Percentiles rank a stretch among this genome's conserved stretches.
These are phyloP conservation scores for Tephrocybe sp. DNA, from an alignment of 768 basidiomycete species.

Conservation along the genomic window DNA sequence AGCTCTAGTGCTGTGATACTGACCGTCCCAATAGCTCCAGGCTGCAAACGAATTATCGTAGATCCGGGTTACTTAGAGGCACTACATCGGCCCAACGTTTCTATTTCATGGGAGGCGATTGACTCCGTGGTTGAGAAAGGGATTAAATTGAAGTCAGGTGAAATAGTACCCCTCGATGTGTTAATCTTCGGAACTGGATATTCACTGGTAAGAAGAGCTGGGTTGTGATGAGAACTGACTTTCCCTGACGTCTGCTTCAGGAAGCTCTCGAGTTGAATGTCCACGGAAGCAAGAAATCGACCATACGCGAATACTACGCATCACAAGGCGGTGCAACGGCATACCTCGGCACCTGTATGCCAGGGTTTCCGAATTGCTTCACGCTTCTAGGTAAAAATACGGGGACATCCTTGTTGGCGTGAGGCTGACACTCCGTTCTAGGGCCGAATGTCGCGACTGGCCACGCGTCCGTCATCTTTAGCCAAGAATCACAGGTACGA, in stretches of 20 bases:
- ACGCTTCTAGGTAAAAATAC: slow-evolving; percentile 41
- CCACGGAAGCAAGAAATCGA: slow-evolving; percentile 41
- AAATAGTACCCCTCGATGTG: slow-evolving; percentile 52
- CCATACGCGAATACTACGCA: slow-evolving; percentile 45
- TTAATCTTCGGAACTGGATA: slow-evolving; percentile 61
- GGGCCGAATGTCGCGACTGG: slow-evolving; percentile 60
- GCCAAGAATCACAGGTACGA: slow-evolving; percentile 54
- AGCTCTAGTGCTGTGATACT: slow-evolving; percentile 1
- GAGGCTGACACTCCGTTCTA: slow-evolving; percentile 14
- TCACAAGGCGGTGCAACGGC: slow-evolving; percentile 50
- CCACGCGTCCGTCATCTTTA: slow-evolving; percentile 58
- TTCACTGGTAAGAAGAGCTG: slow-evolving; percentile 30
- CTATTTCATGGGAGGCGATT: slow-evolving; percentile 47
- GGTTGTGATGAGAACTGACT: not conserved
- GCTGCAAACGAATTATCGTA: slow-evolving; percentile 64
- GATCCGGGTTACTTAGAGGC: slow-evolving; percentile 60
- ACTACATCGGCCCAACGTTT: slow-evolving; percentile 53
- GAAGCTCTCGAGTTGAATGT: slow-evolving; percentile 35
- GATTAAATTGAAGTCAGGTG: slow-evolving; percentile 47
- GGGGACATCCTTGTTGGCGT: not conserved
- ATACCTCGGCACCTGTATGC: slow-evolving; percentile 53
- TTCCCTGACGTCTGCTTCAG: slow-evolving; percentile 22
- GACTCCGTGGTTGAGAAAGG: slow-evolving; percentile 50
- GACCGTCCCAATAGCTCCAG: slow-evolving; percentile 35
- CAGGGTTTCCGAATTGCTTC: slow-evolving; percentile 58